Percentiles rank a stretch among this genome's conserved stretches.
These are phyloP conservation scores for Mortierella alpina DNA, from an alignment of 192 early-diverging fungal genomes.

Conservation along the genomic window DNA sequence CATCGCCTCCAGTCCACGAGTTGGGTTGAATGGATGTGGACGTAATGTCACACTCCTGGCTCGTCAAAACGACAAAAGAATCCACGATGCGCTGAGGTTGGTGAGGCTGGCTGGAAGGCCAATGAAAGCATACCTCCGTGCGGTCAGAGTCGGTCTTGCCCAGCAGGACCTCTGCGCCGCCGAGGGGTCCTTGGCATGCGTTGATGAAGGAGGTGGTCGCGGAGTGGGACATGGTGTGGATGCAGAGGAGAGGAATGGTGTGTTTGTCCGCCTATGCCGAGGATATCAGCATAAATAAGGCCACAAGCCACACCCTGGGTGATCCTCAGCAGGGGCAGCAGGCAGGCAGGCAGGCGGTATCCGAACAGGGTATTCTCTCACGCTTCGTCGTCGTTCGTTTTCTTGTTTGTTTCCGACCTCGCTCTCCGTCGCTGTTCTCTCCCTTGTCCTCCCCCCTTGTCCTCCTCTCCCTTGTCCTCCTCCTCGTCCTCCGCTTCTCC, in stretches of 20 bases:
- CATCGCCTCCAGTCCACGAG: background rate
- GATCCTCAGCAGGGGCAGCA: background rate
- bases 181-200: conserved; percentile 37
- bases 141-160: conserved; percentile 34
- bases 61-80: background rate
- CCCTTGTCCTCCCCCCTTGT: background rate
- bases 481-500: background rate
- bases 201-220: conserved; percentile 36
- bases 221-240: conserved; percentile 39
- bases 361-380: background rate
- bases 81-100: background rate
- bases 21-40: background rate
- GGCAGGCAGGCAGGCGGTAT: too few relatives aligned
- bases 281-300: background rate
- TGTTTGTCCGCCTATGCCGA: background rate
- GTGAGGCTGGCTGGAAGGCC: background rate
- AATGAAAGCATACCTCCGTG: conserved; percentile 33
- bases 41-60: background rate
- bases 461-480: background rate
- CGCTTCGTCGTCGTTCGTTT: conserved; percentile 1
- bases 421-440: background rate
- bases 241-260: background rate
- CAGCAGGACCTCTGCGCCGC: conserved; percentile 23
- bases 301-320: background rate
- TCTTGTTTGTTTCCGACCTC: background rate